A percentile compares a stretch with the other conserved stretches of the same genome.
These are phyloP conservation scores for Passalora sequoiae DNA, from an alignment of 2,329 filamentous ascomycete genomes.

Conservation along the genomic window DNA sequence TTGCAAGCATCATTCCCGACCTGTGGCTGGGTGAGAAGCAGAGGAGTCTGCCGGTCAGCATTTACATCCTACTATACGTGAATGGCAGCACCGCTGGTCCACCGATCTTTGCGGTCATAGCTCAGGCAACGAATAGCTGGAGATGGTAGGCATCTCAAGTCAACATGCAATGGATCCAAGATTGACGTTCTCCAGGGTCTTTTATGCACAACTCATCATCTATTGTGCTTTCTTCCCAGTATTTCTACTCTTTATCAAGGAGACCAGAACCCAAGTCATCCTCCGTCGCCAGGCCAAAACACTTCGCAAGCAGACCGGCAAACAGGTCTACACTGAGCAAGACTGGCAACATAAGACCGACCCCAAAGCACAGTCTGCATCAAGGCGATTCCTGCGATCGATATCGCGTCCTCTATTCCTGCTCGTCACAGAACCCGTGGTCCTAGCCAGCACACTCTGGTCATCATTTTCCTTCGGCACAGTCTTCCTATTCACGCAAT, in stretches of 20 bases:
- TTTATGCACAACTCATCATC: slow-evolving; percentile 41
- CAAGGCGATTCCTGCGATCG: slow-evolving; percentile 27
- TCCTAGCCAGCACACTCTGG: slow-evolving; percentile 47
- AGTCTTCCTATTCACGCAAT: slow-evolving; percentile 49
- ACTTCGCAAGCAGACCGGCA: slow-evolving; percentile 32
- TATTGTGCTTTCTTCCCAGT: slow-evolving; percentile 42
- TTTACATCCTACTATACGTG: slow-evolving; percentile 36
- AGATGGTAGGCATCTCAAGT: slow-evolving; percentile 26
- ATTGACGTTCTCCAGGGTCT: slow-evolving; percentile 26
- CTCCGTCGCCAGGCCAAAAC: slow-evolving; percentile 36
- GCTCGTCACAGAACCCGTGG: slow-evolving; percentile 47
- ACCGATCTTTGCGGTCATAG: slow-evolving; percentile 34
- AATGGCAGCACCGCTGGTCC: slow-evolving; percentile 35
- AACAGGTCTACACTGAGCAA: slow-evolving; percentile 14
- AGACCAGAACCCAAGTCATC: slow-evolving; percentile 47
- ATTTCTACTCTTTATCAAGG: slow-evolving; percentile 39
- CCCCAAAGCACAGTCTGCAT: slow-evolving; percentile 29
- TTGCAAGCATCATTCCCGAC: slow-evolving; percentile 37
- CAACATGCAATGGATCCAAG: not conserved
- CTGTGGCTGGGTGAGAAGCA: slow-evolving; percentile 33
- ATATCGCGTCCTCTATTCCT: slow-evolving; percentile 35
- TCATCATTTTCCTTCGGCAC: slow-evolving; percentile 45
- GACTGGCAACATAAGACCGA: slow-evolving; percentile 31
- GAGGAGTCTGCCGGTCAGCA: slow-evolving; percentile 33
- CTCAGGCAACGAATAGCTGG: slow-evolving; percentile 31